Evolutionary conservation across 2,329 filamentous ascomycete genomes (phyloP).

Genomic region (Dothideomycetidae sp.): DNA sequence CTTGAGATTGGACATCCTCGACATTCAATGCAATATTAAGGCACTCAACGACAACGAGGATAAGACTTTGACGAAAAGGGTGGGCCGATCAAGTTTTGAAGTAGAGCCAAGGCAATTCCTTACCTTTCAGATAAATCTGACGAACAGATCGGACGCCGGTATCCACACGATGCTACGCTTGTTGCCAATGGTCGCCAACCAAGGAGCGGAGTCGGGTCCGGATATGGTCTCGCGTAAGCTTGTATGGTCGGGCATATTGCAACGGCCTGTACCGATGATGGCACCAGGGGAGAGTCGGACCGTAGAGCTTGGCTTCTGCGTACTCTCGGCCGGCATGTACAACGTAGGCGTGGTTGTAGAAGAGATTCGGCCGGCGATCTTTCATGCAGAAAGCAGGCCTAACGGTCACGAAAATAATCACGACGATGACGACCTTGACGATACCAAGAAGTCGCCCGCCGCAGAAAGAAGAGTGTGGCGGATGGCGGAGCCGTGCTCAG

Average conservation of each 20-base stretch:
- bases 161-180: slow-evolving; percentile 62
- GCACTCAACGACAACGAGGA: slow-evolving; percentile 11
- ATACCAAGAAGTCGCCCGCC: background rate
- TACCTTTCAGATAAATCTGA: slow-evolving; percentile 54
- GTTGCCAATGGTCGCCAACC: slow-evolving; percentile 60
- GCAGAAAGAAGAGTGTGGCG: slow-evolving; percentile 11
- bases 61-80: slow-evolving; percentile 22
- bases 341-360: slow-evolving; percentile 71
- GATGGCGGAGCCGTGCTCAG: slow-evolving; percentile 9
- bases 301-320: slow-evolving; percentile 54
- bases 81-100: slow-evolving; percentile 32
- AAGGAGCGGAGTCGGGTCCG: slow-evolving; percentile 50
- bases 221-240: slow-evolving; percentile 72
- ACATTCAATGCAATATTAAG: slow-evolving; percentile 15
- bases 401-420: slow-evolving; percentile 4
- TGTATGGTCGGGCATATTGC: slow-evolving; percentile 71
- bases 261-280: slow-evolving; percentile 55
- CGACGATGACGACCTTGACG: slow-evolving; percentile 8
- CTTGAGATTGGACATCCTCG: slow-evolving; percentile 57
- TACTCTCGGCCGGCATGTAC: slow-evolving; percentile 67
- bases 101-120: slow-evolving; percentile 49
- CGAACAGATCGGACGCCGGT: slow-evolving; percentile 54
- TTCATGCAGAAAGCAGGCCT: slow-evolving; percentile 2
- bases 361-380: slow-evolving; percentile 42
- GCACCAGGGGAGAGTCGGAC: slow-evolving; percentile 44